Base-by-base conservation (phyloP, 352 stramenopile genomes). In the Pythium volutum region DNA sequence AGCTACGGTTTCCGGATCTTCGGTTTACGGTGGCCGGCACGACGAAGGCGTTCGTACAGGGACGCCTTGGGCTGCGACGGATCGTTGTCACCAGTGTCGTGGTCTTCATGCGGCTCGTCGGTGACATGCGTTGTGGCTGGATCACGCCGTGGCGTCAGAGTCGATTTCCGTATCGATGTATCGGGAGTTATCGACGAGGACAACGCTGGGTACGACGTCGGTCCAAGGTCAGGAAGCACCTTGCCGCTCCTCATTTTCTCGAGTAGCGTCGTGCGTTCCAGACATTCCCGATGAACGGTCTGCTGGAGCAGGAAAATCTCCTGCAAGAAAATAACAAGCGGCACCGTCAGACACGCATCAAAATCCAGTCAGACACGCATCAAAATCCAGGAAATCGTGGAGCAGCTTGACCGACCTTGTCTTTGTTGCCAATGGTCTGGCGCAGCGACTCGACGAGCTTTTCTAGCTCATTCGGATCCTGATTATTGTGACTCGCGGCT, bases 221-320 rank as follows among this genome's bases (percentile, higher is more conserved):
- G 53, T 20, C 25, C 50, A 36, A 79, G 56, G 36, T 91, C 84
- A 20, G 81, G 84, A 18, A 89, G 61, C 33, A 91, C 70, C 42
- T 88, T 91, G 15, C 71, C 74, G 38, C 77, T 80, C 39, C 80
- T 71, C 70, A 93, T 86, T 59, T 77, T 79, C 59, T 93, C 80
- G 2, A 93, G 62, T 12, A 93, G 58, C 20, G 82, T 89, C 5
- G 83, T 94, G 15, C 84, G 75, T 63, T 94, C 84, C 26, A 94
- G 67, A 49, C 84, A 92, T 65, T 94, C 84, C 8, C 81, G 77
- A 67, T 94, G 83, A 57, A 94, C 84, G 1, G 84, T 94, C 36
- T 89, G 81, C 51, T 92, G 82, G 14, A 94, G 66, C 16, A 92
- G 62, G 10, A 64, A 22, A 18, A 94, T 92, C 62, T 94, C 84